Percentiles rank a stretch among this genome's conserved stretches.
These are phyloP conservation scores for Parastagonospora avenae DNA, from an alignment of 2,329 filamentous ascomycete genomes.

Conservation along the genomic window DNA sequence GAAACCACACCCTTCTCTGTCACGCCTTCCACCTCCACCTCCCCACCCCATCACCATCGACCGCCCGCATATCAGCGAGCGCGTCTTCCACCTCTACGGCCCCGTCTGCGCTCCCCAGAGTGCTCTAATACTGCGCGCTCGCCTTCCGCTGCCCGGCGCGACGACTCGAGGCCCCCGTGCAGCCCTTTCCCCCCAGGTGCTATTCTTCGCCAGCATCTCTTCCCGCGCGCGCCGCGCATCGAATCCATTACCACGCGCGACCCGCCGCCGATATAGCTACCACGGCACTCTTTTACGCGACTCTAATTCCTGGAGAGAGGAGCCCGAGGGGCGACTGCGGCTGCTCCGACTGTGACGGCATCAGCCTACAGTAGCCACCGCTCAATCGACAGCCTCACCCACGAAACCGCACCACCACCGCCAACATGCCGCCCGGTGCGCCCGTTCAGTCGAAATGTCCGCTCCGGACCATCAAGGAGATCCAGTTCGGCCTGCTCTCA, in stretches of 20 bases:
- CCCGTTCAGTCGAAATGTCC: constrained; percentile 71
- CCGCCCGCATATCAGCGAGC: constrained; percentile 42
- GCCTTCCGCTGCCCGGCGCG: constrained; percentile 28
- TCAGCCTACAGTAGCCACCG: constrained; percentile 14
- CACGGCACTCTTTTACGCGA: constrained; percentile 19
- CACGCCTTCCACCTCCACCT: constrained; percentile 32
- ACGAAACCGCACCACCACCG: constrained; percentile 16
- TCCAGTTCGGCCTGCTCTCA: constrained; percentile 96
- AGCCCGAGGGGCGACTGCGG: constrained; percentile 36
- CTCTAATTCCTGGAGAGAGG: constrained; percentile 25
- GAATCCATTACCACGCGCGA: constrained; percentile 14
- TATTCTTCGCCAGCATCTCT: constrained; percentile 36
- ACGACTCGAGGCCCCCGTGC: constrained; percentile 34
- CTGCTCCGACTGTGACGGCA: constrained; percentile 19
- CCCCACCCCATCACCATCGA: constrained; percentile 35
- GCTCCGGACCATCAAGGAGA: constrained; percentile 97
- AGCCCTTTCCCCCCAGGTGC: constrained; percentile 34
- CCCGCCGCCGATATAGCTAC: constrained; percentile 21
- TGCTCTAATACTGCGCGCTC: constrained; percentile 33
- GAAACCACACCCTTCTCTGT: constrained; percentile 13
- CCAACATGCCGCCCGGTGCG: constrained; percentile 83
- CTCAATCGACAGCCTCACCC: constrained; percentile 10
- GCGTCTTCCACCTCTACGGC: constrained; percentile 35
- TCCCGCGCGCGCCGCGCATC: constrained; percentile 43
- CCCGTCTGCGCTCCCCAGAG: constrained; percentile 30